Conservation (phyloP, 257 asterid genomes). For the Ilex aquifolium region DNA sequence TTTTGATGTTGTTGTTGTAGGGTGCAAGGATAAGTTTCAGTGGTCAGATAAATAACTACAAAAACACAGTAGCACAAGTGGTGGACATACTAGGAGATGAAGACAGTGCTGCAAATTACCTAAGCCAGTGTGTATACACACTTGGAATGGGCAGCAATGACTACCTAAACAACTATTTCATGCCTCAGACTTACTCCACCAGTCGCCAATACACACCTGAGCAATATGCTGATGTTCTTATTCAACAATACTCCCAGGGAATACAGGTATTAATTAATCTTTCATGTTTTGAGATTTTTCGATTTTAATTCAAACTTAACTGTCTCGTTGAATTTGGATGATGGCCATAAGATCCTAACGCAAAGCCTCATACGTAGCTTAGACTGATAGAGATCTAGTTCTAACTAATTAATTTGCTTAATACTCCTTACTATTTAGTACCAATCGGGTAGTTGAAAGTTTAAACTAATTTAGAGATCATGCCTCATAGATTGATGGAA, state of each 20-base stretch:
- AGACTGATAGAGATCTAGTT: not conserved
- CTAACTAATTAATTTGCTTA: not conserved
- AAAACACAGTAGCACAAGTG: conserved; percentile 59
- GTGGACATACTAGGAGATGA: conserved; percentile 34
- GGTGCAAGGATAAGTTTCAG: conserved; percentile 58
- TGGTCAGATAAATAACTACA: conserved; percentile 68
- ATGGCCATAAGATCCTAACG: not conserved
- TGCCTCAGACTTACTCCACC: conserved; percentile 35
- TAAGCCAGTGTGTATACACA: conserved; percentile 35
- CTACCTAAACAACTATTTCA: conserved; percentile 46
- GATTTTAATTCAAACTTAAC: too few relatives aligned
- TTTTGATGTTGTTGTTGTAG: conserved; percentile 19
- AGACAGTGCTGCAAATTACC: conserved; percentile 27
- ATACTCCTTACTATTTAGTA: not conserved
- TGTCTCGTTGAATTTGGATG: not conserved
- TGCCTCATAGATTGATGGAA: too few relatives aligned
- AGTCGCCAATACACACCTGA: conserved; percentile 32
- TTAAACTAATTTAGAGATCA: too few relatives aligned
- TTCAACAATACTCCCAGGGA: conserved; percentile 31
- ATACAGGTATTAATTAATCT: conserved; percentile 16
- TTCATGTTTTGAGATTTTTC: not conserved
- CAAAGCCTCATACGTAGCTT: not conserved
- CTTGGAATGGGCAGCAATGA: conserved; percentile 48
- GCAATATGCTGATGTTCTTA: conserved; percentile 34
- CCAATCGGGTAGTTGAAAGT: too few relatives aligned